Evolutionary conservation across 176 grass and related monocot genomes (phyloP).

Genomic region (Melocanna baccifera): DNA sequence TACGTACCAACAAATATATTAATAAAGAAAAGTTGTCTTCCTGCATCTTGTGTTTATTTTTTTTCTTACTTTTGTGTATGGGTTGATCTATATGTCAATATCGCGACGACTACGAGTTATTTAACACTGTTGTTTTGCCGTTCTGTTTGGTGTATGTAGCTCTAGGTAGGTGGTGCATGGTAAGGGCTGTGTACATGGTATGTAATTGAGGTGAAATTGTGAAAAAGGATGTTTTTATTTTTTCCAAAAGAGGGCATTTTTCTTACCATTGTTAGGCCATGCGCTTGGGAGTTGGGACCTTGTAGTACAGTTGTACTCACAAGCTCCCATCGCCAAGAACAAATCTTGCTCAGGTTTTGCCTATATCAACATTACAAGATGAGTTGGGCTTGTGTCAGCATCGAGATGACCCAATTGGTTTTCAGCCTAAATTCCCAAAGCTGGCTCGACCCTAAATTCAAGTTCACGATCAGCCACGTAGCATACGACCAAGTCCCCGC

Average conservation of each 20-base stretch:
- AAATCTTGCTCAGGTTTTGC: not conserved
- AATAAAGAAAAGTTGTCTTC: too few species aligned
- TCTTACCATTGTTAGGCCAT: too few species aligned
- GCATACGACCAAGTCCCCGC: not conserved
- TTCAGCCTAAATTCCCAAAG: not conserved
- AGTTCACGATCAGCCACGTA: not conserved
- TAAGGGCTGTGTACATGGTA: too few species aligned
- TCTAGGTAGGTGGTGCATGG: not conserved
- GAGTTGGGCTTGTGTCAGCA: not conserved
- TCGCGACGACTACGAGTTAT: too few species aligned
- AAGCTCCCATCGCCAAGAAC: too few species aligned
- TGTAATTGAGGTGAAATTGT: too few species aligned
- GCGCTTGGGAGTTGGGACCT: too few species aligned
- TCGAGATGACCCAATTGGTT: not conserved
- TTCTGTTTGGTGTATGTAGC: not conserved
- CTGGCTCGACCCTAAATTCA: not conserved
- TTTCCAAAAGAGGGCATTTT: too few species aligned
- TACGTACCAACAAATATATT: too few species aligned
- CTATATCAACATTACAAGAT: not conserved
- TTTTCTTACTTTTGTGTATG: too few species aligned
- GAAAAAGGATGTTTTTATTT: not conserved
- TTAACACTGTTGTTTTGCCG: not conserved
- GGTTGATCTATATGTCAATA: too few species aligned
- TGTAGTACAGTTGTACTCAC: not conserved
- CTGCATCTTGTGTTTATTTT: too few species aligned